Base-by-base conservation (phyloP, 73 alveolate species). In the Paramecium pentaurelia region DNA sequence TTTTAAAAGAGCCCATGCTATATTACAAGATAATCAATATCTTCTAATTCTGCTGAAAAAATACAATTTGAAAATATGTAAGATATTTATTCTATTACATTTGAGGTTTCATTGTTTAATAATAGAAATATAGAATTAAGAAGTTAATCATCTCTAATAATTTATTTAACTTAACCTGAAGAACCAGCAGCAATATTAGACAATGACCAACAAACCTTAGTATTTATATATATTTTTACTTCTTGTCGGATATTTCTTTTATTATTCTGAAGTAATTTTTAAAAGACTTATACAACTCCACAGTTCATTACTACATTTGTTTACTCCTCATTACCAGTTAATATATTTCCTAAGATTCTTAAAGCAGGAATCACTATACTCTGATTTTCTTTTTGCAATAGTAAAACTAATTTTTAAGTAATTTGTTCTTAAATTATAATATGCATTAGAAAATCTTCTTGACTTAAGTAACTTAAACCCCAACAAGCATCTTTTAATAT, bases 401-500 rank as follows among this genome's bases (percentile, higher is more conserved):
- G 10, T 64, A 11, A 0, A 64, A 12, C 20, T 34, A 64, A 64
- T 32, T 34, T 32, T 64, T 64, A 0, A 18, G 25, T 28, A 4
- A 34, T 10, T 64, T 9, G 0, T 16, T 32, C 12, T 28, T 64
- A 2, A 22, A 28, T 32, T 28, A 64, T 10, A 11, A 22, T 10
- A 0, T 14, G 11, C 8, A 32, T 32, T 12, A 28, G 1, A 12
- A 0, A 11, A 2, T 64, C 84, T 20, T 64, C 47, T 8, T 64
- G 4, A 22, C 51, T 64, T 64, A 64, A 64, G 27, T 64, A 34
- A 22, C 47, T 64, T 12, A 97, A 86, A 6, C 96, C 95, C 95
- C 96, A 95, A 58, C 93, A 60, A 4, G 92, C 96, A 86, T 97
- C 99, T 18, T 60, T 89, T 14, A 97, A 77, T 68, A 96, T 93